Base-by-base conservation (phyloP, 805 yeast genomes). In the Saturnispora sanitii region DNA sequence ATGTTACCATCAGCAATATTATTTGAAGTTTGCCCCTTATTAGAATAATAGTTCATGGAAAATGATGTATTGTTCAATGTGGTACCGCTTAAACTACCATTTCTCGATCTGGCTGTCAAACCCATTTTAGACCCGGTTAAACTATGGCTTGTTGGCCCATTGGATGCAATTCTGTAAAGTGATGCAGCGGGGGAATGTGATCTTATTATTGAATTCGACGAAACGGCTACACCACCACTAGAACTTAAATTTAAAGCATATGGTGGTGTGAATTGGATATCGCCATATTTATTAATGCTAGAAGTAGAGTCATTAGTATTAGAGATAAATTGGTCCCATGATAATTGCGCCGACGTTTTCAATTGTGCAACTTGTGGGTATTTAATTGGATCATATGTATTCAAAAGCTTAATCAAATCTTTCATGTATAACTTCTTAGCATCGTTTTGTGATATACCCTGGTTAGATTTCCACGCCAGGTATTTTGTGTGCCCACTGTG, bases 381-480 rank as follows among this genome's bases (percentile, higher is more conserved):
- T 78, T 86, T 45, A 67, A 62, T 1, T n/a, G 30, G 13, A 27
- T 25, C 27, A 50, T 79, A 80, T 2, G 70, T 62, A 43, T 67
- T 65, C 87, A 85, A 80, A 6, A 92, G 79, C 37, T 78, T 79
- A 21, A 86, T 74, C 30, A 85, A 67, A 46, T 67, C 75, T 29
- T 77, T 67, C 21, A 84, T 79, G 56, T 85, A 85, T 37, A 68
- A 61, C 33, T 81, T 65, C 56, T 86, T 84, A 3, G 94, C 94
- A 50, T 82, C 85, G 0, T 80, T 73, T 44, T 68, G 71, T 16
- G 75, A 53, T 21, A 82, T 53, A 0, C 94, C 94, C 46, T 77
- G 75, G 51, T 82, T 83, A 19, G 70, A 57, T 48, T 79, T 76
- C 95, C 95, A 85, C 0, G 94, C 86, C 50, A 82, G 88, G 81